These are phyloP conservation scores for Ganoderma meredithae DNA, from an alignment of 1,284 basidiomycete species.

Conservation along the genomic window DNA sequence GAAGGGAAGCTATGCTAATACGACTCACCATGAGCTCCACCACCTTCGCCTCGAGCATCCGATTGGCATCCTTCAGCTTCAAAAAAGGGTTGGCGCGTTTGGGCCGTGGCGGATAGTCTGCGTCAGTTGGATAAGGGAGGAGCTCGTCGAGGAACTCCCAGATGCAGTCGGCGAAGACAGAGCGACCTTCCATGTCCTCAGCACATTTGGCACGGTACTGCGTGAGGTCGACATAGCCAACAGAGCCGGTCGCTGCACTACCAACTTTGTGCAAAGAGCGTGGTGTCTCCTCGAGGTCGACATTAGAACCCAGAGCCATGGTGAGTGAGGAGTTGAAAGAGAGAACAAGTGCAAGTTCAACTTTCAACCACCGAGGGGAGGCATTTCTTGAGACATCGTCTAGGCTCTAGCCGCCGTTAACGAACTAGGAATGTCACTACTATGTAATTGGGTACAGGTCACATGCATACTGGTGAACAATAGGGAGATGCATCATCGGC, in stretches of 20 bases:
- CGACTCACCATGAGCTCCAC: not conserved
- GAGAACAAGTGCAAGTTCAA: not conserved
- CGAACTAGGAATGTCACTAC: not conserved
- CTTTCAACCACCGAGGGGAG: not conserved
- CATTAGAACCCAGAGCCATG: not conserved
- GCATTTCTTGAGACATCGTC: not conserved
- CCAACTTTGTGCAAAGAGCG: not conserved
- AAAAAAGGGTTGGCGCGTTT: not conserved
- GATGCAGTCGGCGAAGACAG: not conserved
- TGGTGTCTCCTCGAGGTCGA: constrained; percentile 2
- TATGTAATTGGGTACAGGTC: not conserved
- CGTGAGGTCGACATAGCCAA: not conserved
- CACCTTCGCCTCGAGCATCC: not conserved
- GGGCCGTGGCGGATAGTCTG: not conserved
- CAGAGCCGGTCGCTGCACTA: not conserved
- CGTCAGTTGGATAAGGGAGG: not conserved
- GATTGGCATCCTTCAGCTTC: not conserved
- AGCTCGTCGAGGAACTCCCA: not conserved
- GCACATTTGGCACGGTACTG: constrained; percentile 1
- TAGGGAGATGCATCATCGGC: not conserved
- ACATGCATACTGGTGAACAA: not conserved
- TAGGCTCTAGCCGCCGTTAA: not conserved
- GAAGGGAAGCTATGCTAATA: not conserved
- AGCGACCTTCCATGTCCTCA: constrained; percentile 3
- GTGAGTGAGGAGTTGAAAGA: not conserved